These are phyloP conservation scores for Erysimum cheiranthoides DNA, from an alignment of 345 rosid species.

Conservation along the genomic window DNA sequence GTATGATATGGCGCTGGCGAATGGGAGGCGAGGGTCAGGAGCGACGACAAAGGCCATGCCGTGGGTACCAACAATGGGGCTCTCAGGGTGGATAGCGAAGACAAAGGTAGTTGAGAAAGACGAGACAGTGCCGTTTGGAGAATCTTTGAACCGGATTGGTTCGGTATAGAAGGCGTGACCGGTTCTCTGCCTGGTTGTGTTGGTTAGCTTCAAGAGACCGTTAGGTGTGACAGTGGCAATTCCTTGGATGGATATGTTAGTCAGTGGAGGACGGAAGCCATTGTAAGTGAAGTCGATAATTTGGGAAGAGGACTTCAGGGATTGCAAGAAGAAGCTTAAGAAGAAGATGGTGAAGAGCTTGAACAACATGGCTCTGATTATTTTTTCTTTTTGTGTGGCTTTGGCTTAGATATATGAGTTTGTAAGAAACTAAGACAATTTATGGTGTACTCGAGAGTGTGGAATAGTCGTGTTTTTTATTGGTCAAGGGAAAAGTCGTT, in stretches of 20 bases:
- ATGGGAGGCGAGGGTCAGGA: conserved; percentile 44
- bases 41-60: conserved; percentile 58
- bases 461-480: not conserved
- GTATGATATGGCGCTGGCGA: conserved; percentile 19
- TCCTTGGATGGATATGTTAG: conserved; percentile 54
- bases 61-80: conserved; percentile 26
- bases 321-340: conserved; percentile 11
- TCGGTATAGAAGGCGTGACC: conserved; percentile 75
- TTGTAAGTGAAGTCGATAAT: conserved; percentile 15
- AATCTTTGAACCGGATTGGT: conserved; percentile 61
- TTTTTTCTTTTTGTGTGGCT: not conserved
- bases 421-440: not conserved
- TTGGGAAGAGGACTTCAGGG: conserved; percentile 14
- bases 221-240: conserved; percentile 49
- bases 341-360: conserved; percentile 27
- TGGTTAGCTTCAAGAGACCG: conserved; percentile 63
- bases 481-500: conserved; percentile 5
- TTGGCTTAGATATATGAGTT: not conserved
- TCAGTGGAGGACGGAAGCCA: conserved; percentile 24
- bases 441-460: not conserved
- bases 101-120: conserved; percentile 65
- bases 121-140: conserved; percentile 39
- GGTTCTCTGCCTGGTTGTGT: conserved; percentile 38
- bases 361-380: conserved; percentile 3
- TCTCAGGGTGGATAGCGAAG: conserved; percentile 50